Base-by-base conservation (phyloP, 257 asterid genomes). In the Rubia yunnanensis region DNA sequence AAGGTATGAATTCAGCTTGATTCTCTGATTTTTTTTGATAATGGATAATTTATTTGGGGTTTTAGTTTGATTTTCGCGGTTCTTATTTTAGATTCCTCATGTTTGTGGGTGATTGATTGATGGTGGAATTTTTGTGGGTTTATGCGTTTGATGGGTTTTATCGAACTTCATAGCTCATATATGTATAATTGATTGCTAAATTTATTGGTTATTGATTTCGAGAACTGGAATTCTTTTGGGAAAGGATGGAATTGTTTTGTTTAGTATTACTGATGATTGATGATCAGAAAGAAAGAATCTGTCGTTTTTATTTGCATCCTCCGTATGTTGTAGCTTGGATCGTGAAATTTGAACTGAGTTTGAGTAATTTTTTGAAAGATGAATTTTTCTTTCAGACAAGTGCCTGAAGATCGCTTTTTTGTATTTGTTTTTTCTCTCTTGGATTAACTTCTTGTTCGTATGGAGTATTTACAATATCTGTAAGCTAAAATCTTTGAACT, bases 1-100 rank as follows among this genome's bases (percentile, higher is more conserved):
- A 66, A 68, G 78, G 78, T 74, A 69, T 64, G n/a, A 44, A 10
- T 35, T 23, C 20, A 31, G 49, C 8, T 15, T 18, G 41, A 34
- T 46, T 22, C 5, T 26, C 35, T 2, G 61, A 15, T 15, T 9
- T 13, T 27, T 57, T 18, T 56, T 27, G n/a, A 26, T 7, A 10
- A 0, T 3, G 17, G 13, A 1, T 15, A 39, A 56, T 26, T 3
- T 32, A 3, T 30, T 30, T 4, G 63, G 24, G 63, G 17, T 4
- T 11, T 11, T 55, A 13, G 14, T 14, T 28, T 57, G 10, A 53
- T 53, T 53, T 13, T 9, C 59, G 30, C 13, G 58, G 9, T 18
- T 50, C 3, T n/a, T 50, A 13, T 57, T 57, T 27, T 30, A 6
- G 63, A 30, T 10, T 27, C 1, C 32, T 15, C 3, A 1, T 3